These are phyloP conservation scores for Trichosporon sp. DNA, from an alignment of 1,284 basidiomycete genomes.

Conservation along the genomic window DNA sequence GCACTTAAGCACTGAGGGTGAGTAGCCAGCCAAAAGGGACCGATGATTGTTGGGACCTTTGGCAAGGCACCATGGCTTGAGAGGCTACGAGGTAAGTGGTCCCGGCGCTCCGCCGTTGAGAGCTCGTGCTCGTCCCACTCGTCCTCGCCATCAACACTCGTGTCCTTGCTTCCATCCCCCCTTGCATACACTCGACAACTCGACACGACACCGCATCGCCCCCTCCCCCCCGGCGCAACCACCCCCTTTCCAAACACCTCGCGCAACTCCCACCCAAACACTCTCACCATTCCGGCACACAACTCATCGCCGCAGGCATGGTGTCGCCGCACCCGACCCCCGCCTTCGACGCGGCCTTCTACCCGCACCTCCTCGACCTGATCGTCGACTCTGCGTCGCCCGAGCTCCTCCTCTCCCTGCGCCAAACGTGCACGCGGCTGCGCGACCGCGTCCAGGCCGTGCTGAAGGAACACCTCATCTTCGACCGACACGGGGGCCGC, in stretches of 20 bases:
- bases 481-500: neutral
- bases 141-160: too few relatives aligned
- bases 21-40: neutral
- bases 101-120: neutral
- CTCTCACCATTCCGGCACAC: neutral
- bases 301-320: neutral
- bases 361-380: constrained; percentile 8
- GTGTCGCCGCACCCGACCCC: neutral
- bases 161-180: too few relatives aligned
- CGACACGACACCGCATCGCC: neutral
- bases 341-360: constrained; percentile 4
- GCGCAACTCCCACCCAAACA: neutral
- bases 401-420: neutral
- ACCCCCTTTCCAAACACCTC: neutral
- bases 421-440: neutral
- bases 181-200: too few relatives aligned
- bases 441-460: neutral
- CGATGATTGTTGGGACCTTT: too few relatives aligned
- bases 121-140: too few relatives aligned
- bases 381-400: constrained; percentile 2
- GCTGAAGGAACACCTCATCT: neutral
- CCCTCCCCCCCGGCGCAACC: neutral
- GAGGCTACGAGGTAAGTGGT: neutral
- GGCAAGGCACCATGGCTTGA: neutral
- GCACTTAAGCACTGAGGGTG: too few relatives aligned